phyloP scores from a whole-genome alignment of 179 eudicot genomes.

The Silene coronaria region DNA sequence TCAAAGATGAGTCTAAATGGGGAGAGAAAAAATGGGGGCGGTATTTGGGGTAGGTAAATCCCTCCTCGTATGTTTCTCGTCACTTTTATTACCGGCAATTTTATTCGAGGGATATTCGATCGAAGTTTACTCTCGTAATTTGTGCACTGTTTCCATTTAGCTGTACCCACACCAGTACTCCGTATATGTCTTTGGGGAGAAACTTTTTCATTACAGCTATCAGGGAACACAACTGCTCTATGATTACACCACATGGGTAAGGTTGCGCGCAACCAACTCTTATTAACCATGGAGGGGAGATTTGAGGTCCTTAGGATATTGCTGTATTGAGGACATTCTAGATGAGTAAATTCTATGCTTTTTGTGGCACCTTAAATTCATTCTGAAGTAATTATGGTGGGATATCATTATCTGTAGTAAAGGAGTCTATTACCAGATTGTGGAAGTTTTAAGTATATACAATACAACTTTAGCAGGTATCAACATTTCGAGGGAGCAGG shows the following conservation, averaged over 20 bases:
- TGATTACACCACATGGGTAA: too few relatives aligned
- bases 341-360: background rate
- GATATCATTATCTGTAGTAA: background rate
- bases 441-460: constrained; percentile 20
- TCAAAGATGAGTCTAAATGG: too few relatives aligned
- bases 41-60: background rate
- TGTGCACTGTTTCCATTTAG: background rate
- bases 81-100: background rate
- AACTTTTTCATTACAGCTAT: too few relatives aligned
- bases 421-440: constrained; percentile 7
- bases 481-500: constrained; percentile 77
- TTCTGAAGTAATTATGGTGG: background rate
- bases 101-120: background rate
- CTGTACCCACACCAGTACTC: background rate
- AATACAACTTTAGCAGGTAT: constrained; percentile 41
- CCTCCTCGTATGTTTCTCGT: background rate
- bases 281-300: background rate
- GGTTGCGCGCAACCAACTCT: background rate
- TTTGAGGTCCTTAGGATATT: too few relatives aligned
- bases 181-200: too few relatives aligned
- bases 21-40: background rate
- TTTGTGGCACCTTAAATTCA: background rate
- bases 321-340: too few relatives aligned
- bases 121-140: background rate
- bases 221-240: too few relatives aligned